Evolutionary conservation across 371 early-diverging fungal genomes (phyloP).

Genomic region (Chytridium lagenaria): DNA sequence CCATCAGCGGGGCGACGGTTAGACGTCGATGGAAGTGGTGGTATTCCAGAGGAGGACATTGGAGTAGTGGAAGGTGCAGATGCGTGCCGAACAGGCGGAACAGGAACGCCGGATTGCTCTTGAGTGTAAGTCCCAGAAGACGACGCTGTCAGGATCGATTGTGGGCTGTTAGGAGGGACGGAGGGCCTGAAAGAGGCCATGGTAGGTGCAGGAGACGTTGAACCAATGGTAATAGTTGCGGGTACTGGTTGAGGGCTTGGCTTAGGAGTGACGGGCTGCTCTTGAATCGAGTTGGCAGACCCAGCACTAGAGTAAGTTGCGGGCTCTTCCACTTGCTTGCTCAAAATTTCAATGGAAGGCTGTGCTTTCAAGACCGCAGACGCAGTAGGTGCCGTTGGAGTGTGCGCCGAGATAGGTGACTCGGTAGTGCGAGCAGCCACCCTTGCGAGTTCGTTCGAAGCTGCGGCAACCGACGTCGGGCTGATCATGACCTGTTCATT

Average conservation of each 20-base stretch:
- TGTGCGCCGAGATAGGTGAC: conserved; percentile 2
- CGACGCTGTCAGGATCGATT: background rate
- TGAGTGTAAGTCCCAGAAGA: background rate
- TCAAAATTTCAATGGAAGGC: background rate
- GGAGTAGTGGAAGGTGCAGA: no score
- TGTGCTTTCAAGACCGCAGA: background rate
- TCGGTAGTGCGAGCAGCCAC: background rate
- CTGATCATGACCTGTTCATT: background rate
- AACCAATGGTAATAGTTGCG: background rate
- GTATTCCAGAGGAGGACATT: no score
- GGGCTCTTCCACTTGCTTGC: no score
- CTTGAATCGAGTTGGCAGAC: no score
- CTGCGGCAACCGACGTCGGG: background rate
- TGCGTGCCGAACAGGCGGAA: no score
- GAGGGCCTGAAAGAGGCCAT: background rate
- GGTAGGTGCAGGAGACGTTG: conserved; percentile 3
- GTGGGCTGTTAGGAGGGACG: background rate
- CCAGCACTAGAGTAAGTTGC: no score
- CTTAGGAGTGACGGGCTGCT: background rate
- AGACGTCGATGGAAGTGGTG: no score
- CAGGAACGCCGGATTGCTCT: background rate
- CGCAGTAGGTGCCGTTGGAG: background rate
- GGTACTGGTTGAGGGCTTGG: background rate
- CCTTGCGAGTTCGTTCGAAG: background rate
- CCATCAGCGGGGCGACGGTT: background rate